Evolutionary conservation across 768 basidiomycete species (phyloP).

Genomic region (Rhizopogon salebrosus): DNA sequence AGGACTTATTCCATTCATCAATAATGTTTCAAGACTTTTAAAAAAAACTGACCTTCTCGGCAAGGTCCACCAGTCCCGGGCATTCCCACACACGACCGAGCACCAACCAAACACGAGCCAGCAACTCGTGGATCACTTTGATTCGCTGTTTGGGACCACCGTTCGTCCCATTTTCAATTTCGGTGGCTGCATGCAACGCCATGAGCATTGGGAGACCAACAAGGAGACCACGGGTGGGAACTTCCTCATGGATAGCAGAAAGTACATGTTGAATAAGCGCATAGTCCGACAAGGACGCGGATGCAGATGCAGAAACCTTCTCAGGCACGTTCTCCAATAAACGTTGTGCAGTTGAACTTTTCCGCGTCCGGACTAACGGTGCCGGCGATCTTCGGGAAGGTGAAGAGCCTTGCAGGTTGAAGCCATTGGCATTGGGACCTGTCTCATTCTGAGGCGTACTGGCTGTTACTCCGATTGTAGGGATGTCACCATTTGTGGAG

Average conservation of each 20-base stretch:
- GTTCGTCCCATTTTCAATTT: conserved; percentile 36
- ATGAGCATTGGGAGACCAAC: conserved; percentile 83
- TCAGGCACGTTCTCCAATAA: conserved; percentile 46
- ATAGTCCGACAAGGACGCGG: conserved; percentile 72
- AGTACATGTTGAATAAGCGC: conserved; percentile 66
- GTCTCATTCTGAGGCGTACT: conserved; percentile 26
- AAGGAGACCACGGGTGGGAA: conserved; percentile 72
- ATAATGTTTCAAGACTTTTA: conserved; percentile 1
- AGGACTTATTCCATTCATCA: conserved; percentile 32
- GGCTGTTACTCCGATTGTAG: conserved; percentile 25
- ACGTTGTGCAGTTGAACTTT: conserved; percentile 48
- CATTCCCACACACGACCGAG: conserved; percentile 73
- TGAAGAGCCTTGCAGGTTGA: conserved; percentile 24
- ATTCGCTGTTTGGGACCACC: conserved; percentile 37
- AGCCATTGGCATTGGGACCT: conserved; percentile 13
- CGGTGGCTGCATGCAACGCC: conserved; percentile 56
- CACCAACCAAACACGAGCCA: conserved; percentile 59
- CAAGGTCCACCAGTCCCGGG: conserved; percentile 44
- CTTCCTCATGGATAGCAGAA: conserved; percentile 56
- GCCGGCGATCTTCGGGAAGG: conserved; percentile 43
- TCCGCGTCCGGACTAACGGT: conserved; percentile 48
- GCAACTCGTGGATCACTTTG: conserved; percentile 54
- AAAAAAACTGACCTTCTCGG: conserved; percentile 45
- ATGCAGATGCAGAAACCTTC: conserved; percentile 35
- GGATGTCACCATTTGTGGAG: conserved; percentile 25